Percentiles rank a stretch among this genome's conserved stretches.
These are phyloP conservation scores for Opeltia flavorubescens DNA, from an alignment of 495 filamentous ascomycete genomes.

Conservation along the genomic window DNA sequence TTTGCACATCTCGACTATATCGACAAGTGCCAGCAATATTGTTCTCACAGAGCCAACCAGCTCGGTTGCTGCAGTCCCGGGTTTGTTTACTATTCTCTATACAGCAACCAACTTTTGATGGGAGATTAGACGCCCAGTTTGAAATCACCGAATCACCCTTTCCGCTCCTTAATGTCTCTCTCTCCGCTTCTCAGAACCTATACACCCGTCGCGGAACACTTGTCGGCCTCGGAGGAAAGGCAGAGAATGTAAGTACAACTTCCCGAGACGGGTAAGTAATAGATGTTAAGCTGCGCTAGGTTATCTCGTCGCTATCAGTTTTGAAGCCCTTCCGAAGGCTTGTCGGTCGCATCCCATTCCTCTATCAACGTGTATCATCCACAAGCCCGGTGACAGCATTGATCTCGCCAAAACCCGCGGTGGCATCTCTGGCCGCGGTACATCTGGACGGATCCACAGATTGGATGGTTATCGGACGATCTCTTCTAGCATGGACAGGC, in stretches of 20 bases:
- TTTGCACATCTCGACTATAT: not conserved
- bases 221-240: slow-evolving; percentile 76
- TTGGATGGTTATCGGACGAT: slow-evolving; percentile 81
- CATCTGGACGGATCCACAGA: slow-evolving; percentile 89
- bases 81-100: not conserved
- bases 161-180: slow-evolving; percentile 80
- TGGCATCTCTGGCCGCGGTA: slow-evolving; percentile 72
- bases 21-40: not conserved
- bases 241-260: slow-evolving; percentile 58
- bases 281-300: slow-evolving; percentile 23
- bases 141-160: slow-evolving; percentile 81
- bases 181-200: slow-evolving; percentile 84
- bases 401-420: slow-evolving; percentile 70
- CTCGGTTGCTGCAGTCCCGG: slow-evolving; percentile 6
- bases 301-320: slow-evolving; percentile 75
- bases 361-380: slow-evolving; percentile 82
- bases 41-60: slow-evolving; percentile 5
- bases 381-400: slow-evolving; percentile 74
- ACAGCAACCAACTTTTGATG: no score
- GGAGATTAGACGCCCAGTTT: slow-evolving; percentile 68
- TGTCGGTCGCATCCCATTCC: slow-evolving; percentile 71
- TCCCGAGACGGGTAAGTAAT: not conserved
- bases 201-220: slow-evolving; percentile 85
- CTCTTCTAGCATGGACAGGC: slow-evolving; percentile 91
- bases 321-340: slow-evolving; percentile 70